Percentiles rank a stretch among this genome's conserved stretches.
These are phyloP conservation scores for Quercus suber DNA, from an alignment of 306 rosid species.

Conservation along the genomic window DNA sequence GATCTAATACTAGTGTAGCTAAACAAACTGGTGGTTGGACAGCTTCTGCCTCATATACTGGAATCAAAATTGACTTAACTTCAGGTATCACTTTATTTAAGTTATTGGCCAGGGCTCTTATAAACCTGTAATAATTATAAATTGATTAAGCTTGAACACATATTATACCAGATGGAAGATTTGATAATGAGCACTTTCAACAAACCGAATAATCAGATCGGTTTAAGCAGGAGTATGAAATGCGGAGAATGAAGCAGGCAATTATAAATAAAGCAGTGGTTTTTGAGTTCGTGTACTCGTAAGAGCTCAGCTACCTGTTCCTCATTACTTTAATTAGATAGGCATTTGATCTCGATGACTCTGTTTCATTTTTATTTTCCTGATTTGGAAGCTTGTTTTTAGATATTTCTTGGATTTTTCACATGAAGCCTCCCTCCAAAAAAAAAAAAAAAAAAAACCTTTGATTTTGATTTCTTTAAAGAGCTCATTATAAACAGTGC, in stretches of 20 bases:
- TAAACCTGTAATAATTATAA: background rate
- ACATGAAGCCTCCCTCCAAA: too few relatives aligned
- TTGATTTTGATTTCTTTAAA: background rate
- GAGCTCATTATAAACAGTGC: background rate
- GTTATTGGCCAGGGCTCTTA: too few relatives aligned
- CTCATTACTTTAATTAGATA: background rate
- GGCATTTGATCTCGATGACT: background rate
- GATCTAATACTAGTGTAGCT: constrained; percentile 15
- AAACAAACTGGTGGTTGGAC: constrained; percentile 22
- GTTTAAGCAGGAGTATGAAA: constrained; percentile 36
- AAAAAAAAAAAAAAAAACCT: too few relatives aligned
- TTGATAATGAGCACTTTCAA: constrained; percentile 26
- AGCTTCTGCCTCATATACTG: constrained; percentile 23
- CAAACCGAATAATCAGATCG: constrained; percentile 32
- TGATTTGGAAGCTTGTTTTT: background rate
- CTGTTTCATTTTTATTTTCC: background rate
- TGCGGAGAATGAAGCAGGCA: constrained; percentile 44
- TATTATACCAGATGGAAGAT: constrained; percentile 24
- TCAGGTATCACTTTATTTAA: constrained; percentile 7
- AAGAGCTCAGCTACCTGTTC: background rate
- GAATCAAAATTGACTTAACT: constrained; percentile 24
- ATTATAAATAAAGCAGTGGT: background rate
- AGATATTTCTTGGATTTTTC: too few relatives aligned
- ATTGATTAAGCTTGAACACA: background rate
- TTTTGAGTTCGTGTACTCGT: background rate